Percentiles rank a stretch among this genome's conserved stretches.
phyloP scores from a whole-genome alignment of 345 rosid genomes.

The Bretschneidera sinensis region DNA sequence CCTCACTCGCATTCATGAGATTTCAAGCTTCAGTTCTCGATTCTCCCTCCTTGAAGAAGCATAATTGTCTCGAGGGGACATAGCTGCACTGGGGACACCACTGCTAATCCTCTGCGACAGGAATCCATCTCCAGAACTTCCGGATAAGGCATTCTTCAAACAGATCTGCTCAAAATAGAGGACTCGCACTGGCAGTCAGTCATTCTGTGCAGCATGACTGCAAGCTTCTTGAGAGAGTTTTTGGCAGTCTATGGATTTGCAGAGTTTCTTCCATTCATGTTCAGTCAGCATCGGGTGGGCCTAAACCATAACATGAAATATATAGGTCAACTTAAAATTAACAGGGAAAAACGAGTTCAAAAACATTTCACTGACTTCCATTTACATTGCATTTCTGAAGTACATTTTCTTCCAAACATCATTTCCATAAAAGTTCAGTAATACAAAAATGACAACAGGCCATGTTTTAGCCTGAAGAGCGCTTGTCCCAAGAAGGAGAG shows the following conservation, averaged over 20 bases:
- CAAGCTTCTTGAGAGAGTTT: slow-evolving; percentile 57
- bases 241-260: slow-evolving; percentile 65
- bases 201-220: slow-evolving; percentile 60
- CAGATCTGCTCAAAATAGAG: slow-evolving; percentile 67
- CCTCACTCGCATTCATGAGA: slow-evolving; percentile 72
- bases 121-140: slow-evolving; percentile 60
- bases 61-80: slow-evolving; percentile 69
- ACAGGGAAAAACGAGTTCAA: too few species aligned
- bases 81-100: slow-evolving; percentile 63
- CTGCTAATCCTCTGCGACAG: slow-evolving; percentile 70
- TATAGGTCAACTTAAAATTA: neutral
- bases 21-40: slow-evolving; percentile 64
- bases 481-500: neutral
- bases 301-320: slow-evolving; percentile 21
- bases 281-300: slow-evolving; percentile 63
- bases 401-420: neutral
- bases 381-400: neutral
- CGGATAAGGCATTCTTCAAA: slow-evolving; percentile 54
- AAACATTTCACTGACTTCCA: too few species aligned
- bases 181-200: slow-evolving; percentile 57
- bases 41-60: slow-evolving; percentile 69
- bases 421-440: neutral
- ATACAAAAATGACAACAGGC: neutral
- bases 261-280: slow-evolving; percentile 55
- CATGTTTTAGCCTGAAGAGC: neutral